Conservation (phyloP, 129 eudicot species). For the Helianthus tuberosus region DNA sequence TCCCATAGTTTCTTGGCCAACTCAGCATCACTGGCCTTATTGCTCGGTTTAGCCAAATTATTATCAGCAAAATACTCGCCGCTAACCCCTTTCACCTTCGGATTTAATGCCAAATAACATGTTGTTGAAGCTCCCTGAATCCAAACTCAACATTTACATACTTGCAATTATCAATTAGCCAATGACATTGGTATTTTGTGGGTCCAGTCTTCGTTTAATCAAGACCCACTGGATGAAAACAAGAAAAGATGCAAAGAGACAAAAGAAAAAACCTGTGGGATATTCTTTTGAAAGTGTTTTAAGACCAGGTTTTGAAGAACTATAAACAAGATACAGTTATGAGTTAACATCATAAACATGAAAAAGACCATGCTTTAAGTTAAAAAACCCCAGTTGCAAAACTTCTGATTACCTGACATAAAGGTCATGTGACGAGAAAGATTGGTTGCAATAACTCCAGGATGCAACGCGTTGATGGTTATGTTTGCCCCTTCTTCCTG, state of each 20-base stretch:
- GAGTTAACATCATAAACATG: conserved; percentile 1
- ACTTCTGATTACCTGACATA: conserved; percentile 17
- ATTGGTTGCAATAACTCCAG: conserved; percentile 42
- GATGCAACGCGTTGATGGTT: conserved; percentile 38
- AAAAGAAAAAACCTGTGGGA: conserved; percentile 32
- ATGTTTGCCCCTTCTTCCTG: conserved; percentile 38
- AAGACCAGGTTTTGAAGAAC: conserved; percentile 17
- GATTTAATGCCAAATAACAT: conserved; percentile 70
- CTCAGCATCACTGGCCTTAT: conserved; percentile 28
- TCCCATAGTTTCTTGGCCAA: conserved; percentile 54
- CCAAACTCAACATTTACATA: not conserved
- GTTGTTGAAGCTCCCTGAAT: conserved; percentile 66
- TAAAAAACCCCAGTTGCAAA: not conserved
- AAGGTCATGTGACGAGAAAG: conserved; percentile 29
- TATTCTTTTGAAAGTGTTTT: conserved; percentile 13
- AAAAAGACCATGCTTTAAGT: not conserved
- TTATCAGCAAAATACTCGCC: conserved; percentile 51
- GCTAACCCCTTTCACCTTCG: conserved; percentile 63
- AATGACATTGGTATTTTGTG: not conserved
- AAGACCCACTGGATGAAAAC: not conserved
- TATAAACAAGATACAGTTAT: not conserved
- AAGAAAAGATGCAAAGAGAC: not conserved
- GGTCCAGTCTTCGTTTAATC: not conserved
- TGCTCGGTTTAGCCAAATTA: conserved; percentile 36
- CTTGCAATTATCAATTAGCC: not conserved